Base-by-base conservation (phyloP, 768 basidiomycete genomes). In the Phylloporus sp. region DNA sequence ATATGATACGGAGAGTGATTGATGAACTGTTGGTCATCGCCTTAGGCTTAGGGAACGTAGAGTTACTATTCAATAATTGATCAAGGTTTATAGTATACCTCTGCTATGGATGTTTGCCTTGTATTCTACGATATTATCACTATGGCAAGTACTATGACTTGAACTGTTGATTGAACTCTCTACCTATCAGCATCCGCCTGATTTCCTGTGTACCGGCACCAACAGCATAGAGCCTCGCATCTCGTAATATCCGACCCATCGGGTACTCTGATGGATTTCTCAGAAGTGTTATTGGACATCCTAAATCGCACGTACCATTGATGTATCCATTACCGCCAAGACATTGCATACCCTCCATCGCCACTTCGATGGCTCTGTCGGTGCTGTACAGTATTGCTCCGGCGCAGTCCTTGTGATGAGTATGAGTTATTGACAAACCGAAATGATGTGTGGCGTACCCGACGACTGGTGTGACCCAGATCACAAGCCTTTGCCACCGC, bases 181-280 rank as follows among this genome's bases (percentile, higher is more conserved):
- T 77, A 28, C 94, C 94, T 52, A 97, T 95, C 52, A 95, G 71
- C 92, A 95, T 95, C 52, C 94, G 78, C 58, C 94, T 74, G 49
- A 97, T 94, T 74, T 95, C 94, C 67, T 97, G 95, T 22, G 94
- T 94, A 16, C 95, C 95, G n/a, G 95, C 95, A 24, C 95, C 95
- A 52, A 97, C 93, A 23, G 90, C 85, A 67, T 97, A 97, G 38
- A 97, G 70, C 58, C 91, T 75, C 15, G 94, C 80, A 65, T 97
- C 95, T 43, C 94, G 80, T 40, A 97, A 72, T 59, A 94, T 81
- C 28, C 95, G 84, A 15, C 92, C 94, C 59, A 86, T 80, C 4
- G 92, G 90, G 61, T 95, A 97, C 58, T 97, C 94, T 94, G 29
- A 39, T 47, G n/a, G 24, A 40, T 2, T 27, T 26, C 16, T 58